These are phyloP conservation scores for Leccinellum luteum DNA, from an alignment of 768 basidiomycete species.

Conservation along the genomic window DNA sequence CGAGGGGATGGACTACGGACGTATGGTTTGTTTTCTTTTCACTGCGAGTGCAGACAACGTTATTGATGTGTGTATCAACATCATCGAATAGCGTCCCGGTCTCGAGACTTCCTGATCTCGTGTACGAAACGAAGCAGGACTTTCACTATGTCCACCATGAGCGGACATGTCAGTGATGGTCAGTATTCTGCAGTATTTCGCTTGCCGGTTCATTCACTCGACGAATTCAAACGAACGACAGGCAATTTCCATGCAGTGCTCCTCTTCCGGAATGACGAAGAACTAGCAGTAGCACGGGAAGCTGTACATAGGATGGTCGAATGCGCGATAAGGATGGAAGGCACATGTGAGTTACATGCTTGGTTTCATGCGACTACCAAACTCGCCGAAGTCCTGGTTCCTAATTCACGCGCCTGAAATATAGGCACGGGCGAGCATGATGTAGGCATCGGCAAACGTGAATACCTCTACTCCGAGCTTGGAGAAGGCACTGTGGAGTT, in stretches of 20 bases:
- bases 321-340: constrained; percentile 67
- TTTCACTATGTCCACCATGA: constrained; percentile 61
- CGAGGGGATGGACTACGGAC: constrained; percentile 69
- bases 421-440: constrained; percentile 84
- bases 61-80: background rate
- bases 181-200: constrained; percentile 29
- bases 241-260: constrained; percentile 54
- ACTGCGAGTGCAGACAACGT: background rate
- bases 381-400: background rate
- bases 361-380: background rate
- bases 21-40: constrained; percentile 52
- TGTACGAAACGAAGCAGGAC: constrained; percentile 67
- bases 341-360: constrained; percentile 52
- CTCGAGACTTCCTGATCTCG: constrained; percentile 61
- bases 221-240: constrained; percentile 8
- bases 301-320: constrained; percentile 61
- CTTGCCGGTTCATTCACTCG: background rate
- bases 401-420: background rate
- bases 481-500: constrained; percentile 78
- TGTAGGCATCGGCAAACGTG: constrained; percentile 80
- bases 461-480: constrained; percentile 76
- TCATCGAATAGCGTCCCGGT: constrained; percentile 50
- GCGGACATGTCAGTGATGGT: constrained; percentile 79
- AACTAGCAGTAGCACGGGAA: constrained; percentile 40
- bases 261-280: constrained; percentile 60